Percentiles rank a stretch among this genome's conserved stretches.
Evolutionary conservation across 176 grass and related monocot genomes (phyloP).

Genomic region (Urochloa ruziziensis): DNA sequence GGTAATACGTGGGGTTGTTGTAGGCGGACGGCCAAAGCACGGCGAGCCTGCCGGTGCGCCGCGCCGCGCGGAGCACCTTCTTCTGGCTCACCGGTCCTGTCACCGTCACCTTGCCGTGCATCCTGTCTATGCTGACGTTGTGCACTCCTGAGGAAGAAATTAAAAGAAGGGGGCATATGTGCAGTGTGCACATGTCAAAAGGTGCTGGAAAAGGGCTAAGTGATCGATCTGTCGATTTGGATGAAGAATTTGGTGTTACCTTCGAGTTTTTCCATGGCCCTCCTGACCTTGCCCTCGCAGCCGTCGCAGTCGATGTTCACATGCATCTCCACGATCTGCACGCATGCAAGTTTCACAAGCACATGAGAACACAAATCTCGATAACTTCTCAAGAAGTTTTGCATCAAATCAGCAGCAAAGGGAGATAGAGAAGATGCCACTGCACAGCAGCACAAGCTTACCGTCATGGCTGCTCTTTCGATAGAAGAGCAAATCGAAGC

Average conservation of each 20-base stretch:
- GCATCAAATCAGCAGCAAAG: background rate
- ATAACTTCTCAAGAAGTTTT: background rate
- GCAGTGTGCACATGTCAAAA: background rate
- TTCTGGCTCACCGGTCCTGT: slow-evolving; percentile 62
- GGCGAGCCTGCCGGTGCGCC: slow-evolving; percentile 49
- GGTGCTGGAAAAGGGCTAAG: too few species aligned
- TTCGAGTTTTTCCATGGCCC: slow-evolving; percentile 50
- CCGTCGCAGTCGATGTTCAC: slow-evolving; percentile 79
- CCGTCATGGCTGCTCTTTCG: slow-evolving; percentile 35
- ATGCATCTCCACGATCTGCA: slow-evolving; percentile 76
- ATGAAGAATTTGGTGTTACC: slow-evolving; percentile 22
- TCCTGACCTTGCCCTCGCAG: slow-evolving; percentile 74
- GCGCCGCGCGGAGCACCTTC: slow-evolving; percentile 61
- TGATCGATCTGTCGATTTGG: background rate
- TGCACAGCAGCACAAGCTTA: background rate
- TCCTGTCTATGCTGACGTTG: slow-evolving; percentile 57
- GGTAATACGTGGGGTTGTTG: slow-evolving; percentile 39
- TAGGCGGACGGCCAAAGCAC: slow-evolving; percentile 54
- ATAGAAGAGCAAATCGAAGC: background rate
- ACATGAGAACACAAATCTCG: background rate
- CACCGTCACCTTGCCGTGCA: slow-evolving; percentile 65
- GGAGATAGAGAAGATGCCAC: background rate
- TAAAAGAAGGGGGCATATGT: background rate
- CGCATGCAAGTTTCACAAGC: background rate
- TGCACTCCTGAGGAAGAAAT: slow-evolving; percentile 54